phyloP scores from a whole-genome alignment of 2,329 filamentous ascomycete genomes.

The Aciculosporium take region DNA sequence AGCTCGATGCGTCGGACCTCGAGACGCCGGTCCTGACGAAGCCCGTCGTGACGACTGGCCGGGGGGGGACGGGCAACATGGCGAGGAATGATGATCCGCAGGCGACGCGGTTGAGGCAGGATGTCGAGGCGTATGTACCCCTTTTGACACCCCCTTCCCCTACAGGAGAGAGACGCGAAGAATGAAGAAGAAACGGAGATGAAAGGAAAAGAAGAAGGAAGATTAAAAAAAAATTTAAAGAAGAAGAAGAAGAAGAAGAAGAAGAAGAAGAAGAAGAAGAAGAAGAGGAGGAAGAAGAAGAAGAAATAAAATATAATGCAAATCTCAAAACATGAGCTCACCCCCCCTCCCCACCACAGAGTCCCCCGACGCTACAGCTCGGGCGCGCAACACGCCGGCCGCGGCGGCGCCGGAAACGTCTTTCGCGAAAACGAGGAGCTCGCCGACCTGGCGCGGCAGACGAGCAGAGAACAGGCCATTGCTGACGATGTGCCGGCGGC shows the following conservation, averaged over 20 bases:
- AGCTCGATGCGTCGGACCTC: slow-evolving; percentile 48
- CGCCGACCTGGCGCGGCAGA: slow-evolving; percentile 17
- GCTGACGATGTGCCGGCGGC: slow-evolving; percentile 12
- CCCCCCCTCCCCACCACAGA: slow-evolving; percentile 16
- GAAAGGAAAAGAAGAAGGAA: too few relatives aligned
- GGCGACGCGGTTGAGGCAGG: slow-evolving; percentile 67
- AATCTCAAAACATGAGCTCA: too few relatives aligned
- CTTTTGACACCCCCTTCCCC: neutral
- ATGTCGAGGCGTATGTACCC: slow-evolving; percentile 54
- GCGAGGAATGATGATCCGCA: slow-evolving; percentile 54
- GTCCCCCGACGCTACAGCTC: slow-evolving; percentile 40
- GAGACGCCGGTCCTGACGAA: slow-evolving; percentile 73
- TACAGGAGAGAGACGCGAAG: too few relatives aligned
- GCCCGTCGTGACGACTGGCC: slow-evolving; percentile 75
- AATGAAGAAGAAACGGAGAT: too few relatives aligned
- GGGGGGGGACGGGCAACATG: slow-evolving; percentile 84
- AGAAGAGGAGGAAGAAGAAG: too few relatives aligned
- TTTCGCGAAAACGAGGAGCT: slow-evolving; percentile 34
- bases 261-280: too few relatives aligned
- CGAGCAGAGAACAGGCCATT: slow-evolving; percentile 19
- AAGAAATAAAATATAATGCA: too few relatives aligned
- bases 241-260: too few relatives aligned
- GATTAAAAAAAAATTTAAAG: too few relatives aligned
- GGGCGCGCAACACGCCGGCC: slow-evolving; percentile 52
- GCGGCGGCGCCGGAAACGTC: slow-evolving; percentile 63